Base-by-base conservation (phyloP, 176 grass and related monocot species). In the Oryza meridionalis region DNA sequence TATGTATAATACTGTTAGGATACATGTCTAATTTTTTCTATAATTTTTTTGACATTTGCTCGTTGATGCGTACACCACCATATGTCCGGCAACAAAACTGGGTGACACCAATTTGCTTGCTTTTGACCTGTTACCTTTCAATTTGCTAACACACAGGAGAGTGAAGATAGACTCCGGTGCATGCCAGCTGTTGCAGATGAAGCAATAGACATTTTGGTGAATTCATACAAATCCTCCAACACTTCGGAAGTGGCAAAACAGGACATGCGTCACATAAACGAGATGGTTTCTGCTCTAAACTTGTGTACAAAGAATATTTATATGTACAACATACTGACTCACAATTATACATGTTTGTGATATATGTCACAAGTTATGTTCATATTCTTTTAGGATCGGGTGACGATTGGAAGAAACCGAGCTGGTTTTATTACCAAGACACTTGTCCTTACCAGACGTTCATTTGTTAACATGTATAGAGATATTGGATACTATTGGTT, bases 401-500 rank as follows among this genome's bases (percentile, higher is more conserved):
- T 17, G 44, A 67, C 29, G 21, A 35, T 85, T 7, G 44, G 64
- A 79, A 78, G 25, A 65, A 58, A 70, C 5, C 77, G 78, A 61
- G 86, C 86, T 25, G 82, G 86, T 71, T 91, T 91, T 49, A 1
- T 49, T 0, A 91, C 90, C 12, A 87, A 82, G 40, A 81, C 75
- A 12, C 35, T 82, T 24, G 86, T 85, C 21, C 90, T 91, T 62
- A 85, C 78, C 3, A 82, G 50, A 70, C 81, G 90, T 86, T 92
- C 90, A 1, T 88, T 92, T 33, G 73, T 86, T n/a, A 88, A 92
- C 74, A 92, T 92, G 90, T 85, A 74, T 19, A 79, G 82, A 67
- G 90, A 92, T 65, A 17, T 75, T 11, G 90, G 90, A 25, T 92
- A 88, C 50, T 92, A 92, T 32, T 88, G 86, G 90, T 26, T 92